Base-by-base conservation (phyloP, 2,329 filamentous ascomycete species). In the Alternaria angustiovoidea region DNA sequence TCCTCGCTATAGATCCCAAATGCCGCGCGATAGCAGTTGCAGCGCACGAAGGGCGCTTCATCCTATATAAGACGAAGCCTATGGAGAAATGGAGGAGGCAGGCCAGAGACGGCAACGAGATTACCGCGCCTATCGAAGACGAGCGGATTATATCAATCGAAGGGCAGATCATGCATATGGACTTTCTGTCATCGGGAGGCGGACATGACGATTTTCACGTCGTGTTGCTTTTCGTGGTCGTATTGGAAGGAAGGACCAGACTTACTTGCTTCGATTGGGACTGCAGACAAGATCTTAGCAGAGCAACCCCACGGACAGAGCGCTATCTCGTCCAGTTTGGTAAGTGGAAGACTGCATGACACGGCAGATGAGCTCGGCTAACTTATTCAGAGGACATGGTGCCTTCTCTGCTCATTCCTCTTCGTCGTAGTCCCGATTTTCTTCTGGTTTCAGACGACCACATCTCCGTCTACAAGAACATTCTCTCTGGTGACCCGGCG, bases 151-250 rank as follows among this genome's bases (percentile, higher is more conserved):
- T 79, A 28, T 57, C 71, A 9, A 81, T 93, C 7, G 85, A 75
- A 48, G 73, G 88, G 7, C 93, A 92, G n/a, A 92, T 98, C 56
- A 84, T 94, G 69, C 91, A 92, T 68, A 89, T 97, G 83, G 91
- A 93, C 22, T 99, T 98, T 65, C 83, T 99, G 3, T 88, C 91
- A 60, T 91, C 93, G 7, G 84, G 85, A 62, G 91, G 91, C 12
- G 84, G 84, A 9, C 79, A 85, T 0, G 85, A 87, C 54, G 89
- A 94, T 61, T 84, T 87, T 9, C 83, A 89, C 54, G 86, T 96
- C 43, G 89, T 96, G n/a, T 83, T 98, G 4, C 81, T 97, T 11
- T 80, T 97, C 22, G 76, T 90, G 20, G 77, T 87, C 20, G 71
- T 77, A 4, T 73, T 79, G 32, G 63, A 80, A 26, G 77, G 81